Conservation (phyloP, 2,329 filamentous ascomycete genomes). For the Botryotinia convoluta region DNA sequence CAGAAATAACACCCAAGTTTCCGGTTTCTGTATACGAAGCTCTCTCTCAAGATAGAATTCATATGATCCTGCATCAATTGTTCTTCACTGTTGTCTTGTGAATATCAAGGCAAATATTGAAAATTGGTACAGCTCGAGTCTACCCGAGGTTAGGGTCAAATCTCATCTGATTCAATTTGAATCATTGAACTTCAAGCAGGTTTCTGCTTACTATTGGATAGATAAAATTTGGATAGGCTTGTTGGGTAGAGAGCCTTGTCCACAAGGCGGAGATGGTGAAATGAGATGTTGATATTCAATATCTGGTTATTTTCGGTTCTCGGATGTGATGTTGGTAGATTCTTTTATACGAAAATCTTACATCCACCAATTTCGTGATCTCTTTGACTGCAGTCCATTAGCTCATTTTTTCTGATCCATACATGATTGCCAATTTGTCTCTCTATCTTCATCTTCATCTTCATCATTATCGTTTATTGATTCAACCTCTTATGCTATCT, state of each 20-base stretch:
- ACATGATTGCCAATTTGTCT: too few species aligned
- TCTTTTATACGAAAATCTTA: not conserved
- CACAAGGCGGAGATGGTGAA: not conserved
- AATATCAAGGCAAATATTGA: fast-evolving
- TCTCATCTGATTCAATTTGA: not conserved
- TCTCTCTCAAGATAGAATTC: not conserved
- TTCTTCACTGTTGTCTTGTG: not conserved
- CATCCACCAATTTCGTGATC: fast-evolving
- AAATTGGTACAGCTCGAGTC: not conserved
- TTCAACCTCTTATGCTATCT: not conserved
- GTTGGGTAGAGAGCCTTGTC: not conserved
- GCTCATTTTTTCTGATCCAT: too few species aligned
- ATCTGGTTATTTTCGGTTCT: not conserved
- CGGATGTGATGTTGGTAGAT: not conserved
- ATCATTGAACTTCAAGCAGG: not conserved
- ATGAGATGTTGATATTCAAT: not conserved
- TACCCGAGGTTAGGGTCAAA: not conserved
- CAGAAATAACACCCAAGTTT: not conserved
- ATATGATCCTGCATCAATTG: too few species aligned
- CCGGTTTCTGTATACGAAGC: not conserved
- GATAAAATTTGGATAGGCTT: not conserved
- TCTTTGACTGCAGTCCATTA: not conserved
- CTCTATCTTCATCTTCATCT: not conserved
- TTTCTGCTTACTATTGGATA: not conserved
- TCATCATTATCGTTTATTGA: not conserved